Evolutionary conservation across 805 yeast species (phyloP).

Genomic region (Kodamaea hsintzibuensis): DNA sequence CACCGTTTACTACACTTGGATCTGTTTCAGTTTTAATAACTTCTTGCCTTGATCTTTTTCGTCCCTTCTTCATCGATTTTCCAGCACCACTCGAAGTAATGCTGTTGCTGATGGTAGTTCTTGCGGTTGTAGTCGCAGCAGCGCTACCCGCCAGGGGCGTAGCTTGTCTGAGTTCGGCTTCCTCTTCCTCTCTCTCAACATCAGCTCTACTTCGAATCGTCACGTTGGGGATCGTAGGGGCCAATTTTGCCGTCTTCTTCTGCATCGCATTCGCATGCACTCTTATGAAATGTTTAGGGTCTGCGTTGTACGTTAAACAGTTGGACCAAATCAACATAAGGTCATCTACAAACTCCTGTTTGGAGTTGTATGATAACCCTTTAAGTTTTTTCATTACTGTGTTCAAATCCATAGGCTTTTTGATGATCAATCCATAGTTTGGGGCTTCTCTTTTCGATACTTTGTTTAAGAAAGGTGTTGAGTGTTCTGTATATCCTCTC

Average conservation of each 20-base stretch:
- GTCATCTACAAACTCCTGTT: slow-evolving; percentile 91
- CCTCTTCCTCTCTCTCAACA: slow-evolving; percentile 64
- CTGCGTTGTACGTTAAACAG: slow-evolving; percentile 90
- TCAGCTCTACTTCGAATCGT: slow-evolving; percentile 71
- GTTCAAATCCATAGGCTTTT: slow-evolving; percentile 93
- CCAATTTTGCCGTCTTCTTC: slow-evolving; percentile 71
- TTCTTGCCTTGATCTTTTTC: slow-evolving; percentile 40
- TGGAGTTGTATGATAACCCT: slow-evolving; percentile 75
- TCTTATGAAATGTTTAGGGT: slow-evolving; percentile 88
- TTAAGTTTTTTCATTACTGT: slow-evolving; percentile 91
- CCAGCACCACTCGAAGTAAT: slow-evolving; percentile 23
- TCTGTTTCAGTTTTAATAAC: slow-evolving; percentile 32
- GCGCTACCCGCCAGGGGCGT: slow-evolving; percentile 20
- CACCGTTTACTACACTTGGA: slow-evolving; percentile 1
- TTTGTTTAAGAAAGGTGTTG: slow-evolving; percentile 91
- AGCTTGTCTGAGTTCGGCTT: slow-evolving; percentile 20
- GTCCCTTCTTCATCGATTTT: slow-evolving; percentile 41
- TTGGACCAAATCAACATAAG: slow-evolving; percentile 94
- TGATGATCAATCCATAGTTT: slow-evolving; percentile 85
- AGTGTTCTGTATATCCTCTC: slow-evolving; percentile 91
- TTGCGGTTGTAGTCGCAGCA: slow-evolving; percentile 14
- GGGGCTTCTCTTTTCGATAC: slow-evolving; percentile 99
- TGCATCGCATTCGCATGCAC: slow-evolving; percentile 97
- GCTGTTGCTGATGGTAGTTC: slow-evolving; percentile 1
- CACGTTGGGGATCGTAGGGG: slow-evolving; percentile 89